Percentiles rank a stretch among this genome's conserved stretches.
Evolutionary conservation across 257 asterid species (phyloP).

Genomic region (Lycium ferocissimum): DNA sequence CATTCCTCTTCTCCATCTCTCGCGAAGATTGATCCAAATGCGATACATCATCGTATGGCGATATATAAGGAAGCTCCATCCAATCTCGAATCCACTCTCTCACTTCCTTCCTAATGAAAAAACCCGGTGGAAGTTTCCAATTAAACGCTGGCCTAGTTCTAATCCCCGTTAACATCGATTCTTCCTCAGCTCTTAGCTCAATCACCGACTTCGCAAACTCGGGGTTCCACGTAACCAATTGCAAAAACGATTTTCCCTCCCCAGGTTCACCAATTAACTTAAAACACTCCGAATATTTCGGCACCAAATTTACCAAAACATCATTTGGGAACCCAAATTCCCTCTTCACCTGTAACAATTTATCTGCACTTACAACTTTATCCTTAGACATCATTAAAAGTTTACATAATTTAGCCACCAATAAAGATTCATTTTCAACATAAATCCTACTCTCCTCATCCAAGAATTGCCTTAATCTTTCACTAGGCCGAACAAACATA

Average conservation of each 20-base stretch:
- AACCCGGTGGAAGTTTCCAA: slow-evolving; percentile 82
- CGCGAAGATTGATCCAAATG: slow-evolving; percentile 66
- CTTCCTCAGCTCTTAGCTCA: slow-evolving; percentile 81
- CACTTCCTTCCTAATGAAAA: slow-evolving; percentile 82
- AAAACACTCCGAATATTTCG: slow-evolving; percentile 71
- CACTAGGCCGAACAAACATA: slow-evolving; percentile 65
- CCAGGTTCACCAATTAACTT: slow-evolving; percentile 69
- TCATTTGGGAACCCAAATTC: slow-evolving; percentile 91
- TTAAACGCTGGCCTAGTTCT: slow-evolving; percentile 64
- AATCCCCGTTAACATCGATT: slow-evolving; percentile 73
- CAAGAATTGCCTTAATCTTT: slow-evolving; percentile 55
- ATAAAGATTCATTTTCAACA: slow-evolving; percentile 56
- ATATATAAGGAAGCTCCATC: slow-evolving; percentile 85
- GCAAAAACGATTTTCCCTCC: slow-evolving; percentile 67
- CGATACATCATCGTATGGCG: slow-evolving; percentile 77
- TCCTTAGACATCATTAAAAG: slow-evolving; percentile 83
- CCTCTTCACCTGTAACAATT: slow-evolving; percentile 83
- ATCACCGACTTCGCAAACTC: slow-evolving; percentile 67
- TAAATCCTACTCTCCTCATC: slow-evolving; percentile 65
- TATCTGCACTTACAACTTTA: slow-evolving; percentile 64
- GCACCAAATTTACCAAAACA: slow-evolving; percentile 70
- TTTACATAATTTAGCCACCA: slow-evolving; percentile 77
- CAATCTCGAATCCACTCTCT: slow-evolving; percentile 96
- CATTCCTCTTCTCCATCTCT: slow-evolving; percentile 93
- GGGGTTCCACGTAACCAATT: slow-evolving; percentile 63